Conservation (phyloP, 2,329 filamentous ascomycete species). For the Monilinia polystroma region DNA sequence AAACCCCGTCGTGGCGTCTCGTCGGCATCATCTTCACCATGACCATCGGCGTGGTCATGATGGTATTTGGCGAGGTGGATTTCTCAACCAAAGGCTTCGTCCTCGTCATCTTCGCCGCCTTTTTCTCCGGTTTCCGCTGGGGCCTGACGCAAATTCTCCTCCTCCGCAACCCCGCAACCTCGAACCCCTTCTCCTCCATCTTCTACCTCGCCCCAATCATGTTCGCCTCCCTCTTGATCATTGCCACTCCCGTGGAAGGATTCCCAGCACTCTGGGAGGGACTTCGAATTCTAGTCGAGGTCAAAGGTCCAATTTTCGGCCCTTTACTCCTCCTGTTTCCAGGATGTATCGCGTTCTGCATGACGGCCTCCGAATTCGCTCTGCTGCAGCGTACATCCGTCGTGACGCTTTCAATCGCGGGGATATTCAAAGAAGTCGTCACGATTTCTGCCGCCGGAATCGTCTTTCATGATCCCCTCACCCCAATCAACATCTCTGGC, state of each 20-base stretch:
- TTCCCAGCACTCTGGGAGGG: slow-evolving; percentile 66
- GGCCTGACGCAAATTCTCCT: slow-evolving; percentile 96
- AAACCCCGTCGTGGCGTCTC: slow-evolving; percentile 81
- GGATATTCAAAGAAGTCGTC: slow-evolving; percentile 98
- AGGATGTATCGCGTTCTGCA: slow-evolving; percentile 86
- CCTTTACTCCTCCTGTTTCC: slow-evolving; percentile 82
- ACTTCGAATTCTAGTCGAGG: slow-evolving; percentile 59
- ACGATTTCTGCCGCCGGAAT: slow-evolving; percentile 87
- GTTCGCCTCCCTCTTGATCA: slow-evolving; percentile 77
- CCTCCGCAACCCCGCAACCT: slow-evolving; percentile 88
- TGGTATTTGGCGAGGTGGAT: slow-evolving; percentile 93
- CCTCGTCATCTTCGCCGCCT: slow-evolving; percentile 88
- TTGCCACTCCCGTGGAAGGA: slow-evolving; percentile 86
- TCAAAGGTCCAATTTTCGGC: slow-evolving; percentile 66
- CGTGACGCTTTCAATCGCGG: slow-evolving; percentile 92
- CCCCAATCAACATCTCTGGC: slow-evolving; percentile 81
- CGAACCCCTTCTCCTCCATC: slow-evolving; percentile 94
- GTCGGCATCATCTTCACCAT: slow-evolving; percentile 86
- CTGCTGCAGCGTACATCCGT: slow-evolving; percentile 92
- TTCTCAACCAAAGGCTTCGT: slow-evolving; percentile 86
- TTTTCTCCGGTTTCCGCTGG: slow-evolving; percentile 97
- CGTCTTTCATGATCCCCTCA: slow-evolving; percentile 86
- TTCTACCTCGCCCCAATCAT: slow-evolving; percentile 98
- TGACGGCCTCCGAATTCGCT: slow-evolving; percentile 96
- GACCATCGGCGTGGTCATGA: slow-evolving; percentile 93